These are phyloP conservation scores for Metschnikowia cerradonensis DNA, from an alignment of 805 yeast species.

Conservation along the genomic window DNA sequence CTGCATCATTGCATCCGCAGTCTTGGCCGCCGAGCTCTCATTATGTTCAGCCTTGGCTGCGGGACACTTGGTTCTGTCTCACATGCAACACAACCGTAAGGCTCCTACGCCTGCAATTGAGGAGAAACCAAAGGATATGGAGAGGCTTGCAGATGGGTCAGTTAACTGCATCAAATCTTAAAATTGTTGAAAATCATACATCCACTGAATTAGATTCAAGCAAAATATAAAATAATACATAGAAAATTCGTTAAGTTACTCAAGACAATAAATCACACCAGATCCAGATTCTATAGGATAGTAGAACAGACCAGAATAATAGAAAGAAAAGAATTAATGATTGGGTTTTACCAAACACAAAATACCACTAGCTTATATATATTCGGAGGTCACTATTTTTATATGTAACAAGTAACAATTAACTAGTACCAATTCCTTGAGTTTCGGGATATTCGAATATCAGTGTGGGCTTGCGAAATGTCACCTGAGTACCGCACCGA, in stretches of 20 bases:
- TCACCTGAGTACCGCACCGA: constrained; percentile 7
- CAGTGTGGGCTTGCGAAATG: constrained; percentile 1
- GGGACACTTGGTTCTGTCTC: constrained; percentile 96
- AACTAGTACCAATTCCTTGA: neutral
- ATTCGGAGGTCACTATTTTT: too few species aligned
- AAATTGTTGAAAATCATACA: neutral
- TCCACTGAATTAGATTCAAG: neutral
- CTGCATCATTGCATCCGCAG: constrained; percentile 87
- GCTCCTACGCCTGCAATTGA: constrained; percentile 30
- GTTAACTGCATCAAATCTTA: constrained; percentile 64
- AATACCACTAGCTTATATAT: too few species aligned
- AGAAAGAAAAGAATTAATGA: too few species aligned
- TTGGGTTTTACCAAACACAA: too few species aligned
- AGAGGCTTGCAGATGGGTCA: constrained; percentile 66
- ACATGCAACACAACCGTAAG: constrained; percentile 90
- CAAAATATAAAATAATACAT: neutral
- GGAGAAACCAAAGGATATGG: constrained; percentile 20
- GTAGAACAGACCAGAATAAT: too few species aligned
- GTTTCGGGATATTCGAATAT: neutral
- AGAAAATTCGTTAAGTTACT: neutral
- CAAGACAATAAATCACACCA: too few species aligned
- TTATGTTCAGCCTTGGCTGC: constrained; percentile 96
- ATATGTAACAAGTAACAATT: too few species aligned
- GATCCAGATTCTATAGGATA: too few species aligned
- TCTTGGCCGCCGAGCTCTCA: constrained; percentile 92